A percentile compares a stretch with the other conserved stretches of the same genome.
Evolutionary conservation across 2,329 filamentous ascomycete species (phyloP).

Genomic region (Aspergillus versicolor): DNA sequence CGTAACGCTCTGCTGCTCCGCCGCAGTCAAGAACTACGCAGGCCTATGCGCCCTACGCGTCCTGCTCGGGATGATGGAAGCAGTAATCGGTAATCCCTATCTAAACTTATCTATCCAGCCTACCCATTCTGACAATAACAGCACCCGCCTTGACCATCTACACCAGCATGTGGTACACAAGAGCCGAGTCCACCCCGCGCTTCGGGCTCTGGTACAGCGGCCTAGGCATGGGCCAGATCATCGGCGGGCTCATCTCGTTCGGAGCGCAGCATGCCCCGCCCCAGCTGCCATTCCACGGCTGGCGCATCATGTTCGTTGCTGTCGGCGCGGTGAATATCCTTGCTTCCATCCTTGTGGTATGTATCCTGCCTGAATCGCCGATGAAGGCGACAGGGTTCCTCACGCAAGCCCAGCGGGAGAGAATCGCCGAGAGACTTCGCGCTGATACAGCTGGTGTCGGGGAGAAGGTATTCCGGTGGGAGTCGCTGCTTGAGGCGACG

Average conservation of each 20-base stretch:
- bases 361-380: slow-evolving; percentile 22
- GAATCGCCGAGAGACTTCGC: slow-evolving; percentile 15
- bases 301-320: slow-evolving; percentile 31
- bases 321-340: slow-evolving; percentile 23
- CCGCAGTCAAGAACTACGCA: slow-evolving; percentile 53
- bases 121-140: background rate
- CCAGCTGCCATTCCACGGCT: slow-evolving; percentile 20
- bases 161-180: slow-evolving; percentile 30
- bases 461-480: slow-evolving; percentile 22
- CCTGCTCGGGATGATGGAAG: slow-evolving; percentile 58
- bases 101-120: too few species aligned
- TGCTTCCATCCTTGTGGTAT: slow-evolving; percentile 16
- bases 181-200: slow-evolving; percentile 26
- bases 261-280: slow-evolving; percentile 26
- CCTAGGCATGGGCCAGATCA: slow-evolving; percentile 27
- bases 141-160: slow-evolving; percentile 27
- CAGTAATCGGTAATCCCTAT: slow-evolving; percentile 20
- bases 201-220: slow-evolving; percentile 32
- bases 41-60: slow-evolving; percentile 54
- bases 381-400: slow-evolving; percentile 22
- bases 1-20: slow-evolving; percentile 36
- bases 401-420: slow-evolving; percentile 12
- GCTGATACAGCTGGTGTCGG: slow-evolving; percentile 22
- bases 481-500: slow-evolving; percentile 22
- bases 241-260: slow-evolving; percentile 31